These are phyloP conservation scores for Fraxinus quadrangulata DNA, from an alignment of 257 asterid genomes.

Conservation along the genomic window DNA sequence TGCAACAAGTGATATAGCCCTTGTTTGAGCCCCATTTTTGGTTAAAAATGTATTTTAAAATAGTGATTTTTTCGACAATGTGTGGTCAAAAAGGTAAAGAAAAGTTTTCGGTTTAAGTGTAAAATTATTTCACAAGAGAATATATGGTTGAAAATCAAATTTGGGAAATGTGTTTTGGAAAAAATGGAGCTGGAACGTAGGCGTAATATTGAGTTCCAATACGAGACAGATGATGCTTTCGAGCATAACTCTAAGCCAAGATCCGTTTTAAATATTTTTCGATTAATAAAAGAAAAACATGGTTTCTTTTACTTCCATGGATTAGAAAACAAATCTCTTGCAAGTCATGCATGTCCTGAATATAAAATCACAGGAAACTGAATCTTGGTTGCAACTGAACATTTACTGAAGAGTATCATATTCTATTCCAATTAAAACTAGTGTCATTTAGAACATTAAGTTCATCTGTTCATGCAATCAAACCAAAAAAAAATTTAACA, in stretches of 20 bases:
- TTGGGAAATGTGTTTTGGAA: too few relatives aligned
- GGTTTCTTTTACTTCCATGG: not conserved
- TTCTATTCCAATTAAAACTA: not conserved
- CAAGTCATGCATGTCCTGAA: not conserved
- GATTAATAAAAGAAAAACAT: not conserved
- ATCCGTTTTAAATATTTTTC: not conserved
- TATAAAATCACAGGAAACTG: not conserved
- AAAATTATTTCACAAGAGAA: too few relatives aligned
- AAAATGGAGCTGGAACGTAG: too few relatives aligned
- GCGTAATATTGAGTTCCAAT: not conserved
- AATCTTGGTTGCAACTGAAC: not conserved
- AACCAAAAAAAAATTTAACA: not conserved
- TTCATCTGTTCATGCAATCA: not conserved
- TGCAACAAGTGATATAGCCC: not conserved
- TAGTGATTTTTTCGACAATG: too few relatives aligned
- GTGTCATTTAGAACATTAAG: conserved; percentile 4
- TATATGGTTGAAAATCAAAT: too few relatives aligned
- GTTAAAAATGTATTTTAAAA: too few relatives aligned
- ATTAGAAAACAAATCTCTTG: not conserved
- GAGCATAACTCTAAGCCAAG: not conserved
- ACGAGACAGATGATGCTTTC: not conserved
- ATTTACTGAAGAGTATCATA: not conserved
- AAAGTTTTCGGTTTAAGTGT: too few relatives aligned
- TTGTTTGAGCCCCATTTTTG: too few relatives aligned
- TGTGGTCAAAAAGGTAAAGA: too few relatives aligned